Percentiles rank a stretch among this genome's conserved stretches.
Evolutionary conservation across 1,284 basidiomycete species (phyloP).

Genomic region (Puccinia coronata): DNA sequence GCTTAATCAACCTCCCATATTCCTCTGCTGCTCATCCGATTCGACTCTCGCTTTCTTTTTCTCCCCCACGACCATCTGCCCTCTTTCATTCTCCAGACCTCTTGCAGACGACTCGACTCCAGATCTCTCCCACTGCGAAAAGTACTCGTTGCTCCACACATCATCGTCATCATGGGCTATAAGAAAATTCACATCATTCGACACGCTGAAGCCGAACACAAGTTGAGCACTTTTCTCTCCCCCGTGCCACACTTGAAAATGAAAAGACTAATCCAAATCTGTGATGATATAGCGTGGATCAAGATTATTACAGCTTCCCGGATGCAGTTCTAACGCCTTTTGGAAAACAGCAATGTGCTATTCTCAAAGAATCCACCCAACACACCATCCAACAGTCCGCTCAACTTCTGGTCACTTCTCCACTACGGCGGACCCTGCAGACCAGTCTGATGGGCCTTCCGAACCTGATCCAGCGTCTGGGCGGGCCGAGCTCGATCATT

Average conservation of each 20-base stretch:
- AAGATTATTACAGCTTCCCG: conserved; percentile 46
- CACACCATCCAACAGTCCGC: conserved; percentile 24
- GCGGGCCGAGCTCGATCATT: conserved; percentile 35
- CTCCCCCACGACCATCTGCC: background rate
- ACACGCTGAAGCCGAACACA: conserved; percentile 40
- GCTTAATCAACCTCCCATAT: too few species aligned
- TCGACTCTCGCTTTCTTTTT: too few species aligned
- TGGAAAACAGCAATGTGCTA: conserved; percentile 36
- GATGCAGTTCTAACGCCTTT: conserved; percentile 35
- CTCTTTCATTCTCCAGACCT: background rate
- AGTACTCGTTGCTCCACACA: background rate
- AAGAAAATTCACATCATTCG: conserved; percentile 43
- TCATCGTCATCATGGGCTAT: conserved; percentile 15
- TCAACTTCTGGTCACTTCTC: conserved; percentile 35
- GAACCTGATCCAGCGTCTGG: conserved; percentile 13
- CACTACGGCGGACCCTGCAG: conserved; percentile 39
- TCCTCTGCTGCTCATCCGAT: too few species aligned
- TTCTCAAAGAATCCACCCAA: conserved; percentile 1
- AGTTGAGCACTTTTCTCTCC: background rate
- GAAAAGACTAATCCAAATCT: background rate
- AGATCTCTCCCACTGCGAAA: background rate
- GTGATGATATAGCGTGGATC: conserved; percentile 12
- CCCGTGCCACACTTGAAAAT: background rate
- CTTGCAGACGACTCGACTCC: background rate
- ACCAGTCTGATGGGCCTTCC: conserved; percentile 35